Evolutionary conservation across 2,329 filamentous ascomycete species (phyloP), one percentile per base, ranked within the genome.

Genomic region (Coniochaeta ligniaria): DNA sequence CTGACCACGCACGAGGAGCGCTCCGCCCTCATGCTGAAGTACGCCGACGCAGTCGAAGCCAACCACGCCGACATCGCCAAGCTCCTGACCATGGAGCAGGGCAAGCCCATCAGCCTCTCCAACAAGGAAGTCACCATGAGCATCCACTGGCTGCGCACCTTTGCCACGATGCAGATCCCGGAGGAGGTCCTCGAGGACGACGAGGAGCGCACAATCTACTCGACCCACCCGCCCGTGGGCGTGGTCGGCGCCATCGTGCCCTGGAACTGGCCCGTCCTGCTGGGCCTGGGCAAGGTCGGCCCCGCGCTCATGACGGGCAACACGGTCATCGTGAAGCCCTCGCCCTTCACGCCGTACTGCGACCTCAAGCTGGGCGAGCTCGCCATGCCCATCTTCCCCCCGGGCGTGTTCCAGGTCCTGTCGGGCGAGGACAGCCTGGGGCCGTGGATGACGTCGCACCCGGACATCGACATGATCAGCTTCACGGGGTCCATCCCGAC

Each of bases 401-500:
- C 80, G 0, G 83, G 83, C n/a, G 80, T 86, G 12, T 67, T 86
- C 20, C 82, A 85, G 65, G 79, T 74, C 3, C 65, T 86, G 41
- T 82, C 79, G 66, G 83, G 82, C 33, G 80, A 80, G 58, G 81
- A 82, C 16, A 76, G 79, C 6, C 72, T 85, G 12, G 83, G 83
- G 14, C 80, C 81, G 0, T 67, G 73, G 68, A 77, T 86, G 70
- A 83, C 80, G 0, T 71, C 75, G n/a, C 83, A 86, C 66, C 74
- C 75, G 1, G 78, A 75, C 14, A 80, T 85, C 66, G 75, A 78
- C 59, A 84, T 85, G 71, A 81, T 86, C 67, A 80, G 74, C 61
- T 86, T 86, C 67, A 86, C 83, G 0, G 83, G 83, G 2, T 83
- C 82, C 1, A 81, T 74, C 6, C 70, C 74, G 4, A 84, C 82